Conservation (phyloP, 345 rosid genomes). For the Carallia pectinifolia region DNA sequence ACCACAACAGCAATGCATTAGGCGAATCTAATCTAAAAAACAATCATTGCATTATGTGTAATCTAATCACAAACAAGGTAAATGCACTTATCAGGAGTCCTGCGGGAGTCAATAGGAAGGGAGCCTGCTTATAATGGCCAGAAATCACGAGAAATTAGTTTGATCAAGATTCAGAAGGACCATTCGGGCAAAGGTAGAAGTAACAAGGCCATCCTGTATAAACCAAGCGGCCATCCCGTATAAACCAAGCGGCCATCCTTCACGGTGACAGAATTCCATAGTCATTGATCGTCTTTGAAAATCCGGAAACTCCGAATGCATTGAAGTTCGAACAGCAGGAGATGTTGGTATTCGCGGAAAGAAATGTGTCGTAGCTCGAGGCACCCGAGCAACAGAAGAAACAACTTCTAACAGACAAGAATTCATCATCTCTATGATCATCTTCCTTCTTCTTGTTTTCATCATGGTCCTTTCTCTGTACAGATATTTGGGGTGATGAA, state of each 20-base stretch:
- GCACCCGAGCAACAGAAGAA: slow-evolving; percentile 62
- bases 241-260: slow-evolving; percentile 93
- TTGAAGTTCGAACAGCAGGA: slow-evolving; percentile 60
- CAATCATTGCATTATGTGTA: no score
- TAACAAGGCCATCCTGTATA: slow-evolving; percentile 65
- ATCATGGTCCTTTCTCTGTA: background rate
- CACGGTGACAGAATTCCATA: slow-evolving; percentile 63
- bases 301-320: slow-evolving; percentile 38
- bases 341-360: slow-evolving; percentile 54
- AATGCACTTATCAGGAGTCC: no score
- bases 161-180: slow-evolving; percentile 87
- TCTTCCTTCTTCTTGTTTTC: background rate
- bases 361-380: slow-evolving; percentile 47
- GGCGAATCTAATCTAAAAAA: no score
- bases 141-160: no score
- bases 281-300: slow-evolving; percentile 50
- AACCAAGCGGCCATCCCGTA: slow-evolving; percentile 97
- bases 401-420: slow-evolving; percentile 56
- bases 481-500: slow-evolving; percentile 7
- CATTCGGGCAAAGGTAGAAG: slow-evolving; percentile 94
- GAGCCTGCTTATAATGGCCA: no score
- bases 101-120: no score
- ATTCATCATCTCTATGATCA: slow-evolving; percentile 48
- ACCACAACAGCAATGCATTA: no score
- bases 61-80: no score